Percentiles rank a stretch among this genome's conserved stretches.
These are phyloP conservation scores for Pezicula rhizophila DNA, from an alignment of 2,329 filamentous ascomycete species.

Conservation along the genomic window DNA sequence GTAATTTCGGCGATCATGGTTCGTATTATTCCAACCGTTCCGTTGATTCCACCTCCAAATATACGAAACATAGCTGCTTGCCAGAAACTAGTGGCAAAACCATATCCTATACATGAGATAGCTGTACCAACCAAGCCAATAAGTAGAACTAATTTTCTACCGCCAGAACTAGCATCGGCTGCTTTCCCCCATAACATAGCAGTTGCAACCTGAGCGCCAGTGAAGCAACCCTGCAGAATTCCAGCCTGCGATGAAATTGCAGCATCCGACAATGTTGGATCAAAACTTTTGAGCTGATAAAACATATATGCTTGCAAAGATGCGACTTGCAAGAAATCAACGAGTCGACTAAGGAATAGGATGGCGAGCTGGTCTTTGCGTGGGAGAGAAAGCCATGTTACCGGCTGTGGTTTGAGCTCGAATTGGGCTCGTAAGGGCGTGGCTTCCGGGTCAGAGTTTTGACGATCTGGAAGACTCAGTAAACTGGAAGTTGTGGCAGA, in stretches of 20 bases:
- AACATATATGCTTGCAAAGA: conserved; percentile 62
- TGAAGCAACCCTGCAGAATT: conserved; percentile 58
- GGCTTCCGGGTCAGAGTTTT: neutral
- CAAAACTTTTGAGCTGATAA: conserved; percentile 63
- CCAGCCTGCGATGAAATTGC: conserved; percentile 59
- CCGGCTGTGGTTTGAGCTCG: conserved; percentile 29
- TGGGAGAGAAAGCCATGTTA: conserved; percentile 66
- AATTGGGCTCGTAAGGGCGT: neutral
- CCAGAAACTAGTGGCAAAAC: conserved; percentile 54
- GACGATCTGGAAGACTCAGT: neutral
- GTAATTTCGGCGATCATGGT: conserved; percentile 68
- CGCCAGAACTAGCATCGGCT: conserved; percentile 48
- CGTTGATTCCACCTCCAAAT: conserved; percentile 59
- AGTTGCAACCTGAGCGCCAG: conserved; percentile 60
- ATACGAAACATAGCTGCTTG: conserved; percentile 53
- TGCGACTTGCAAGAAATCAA: conserved; percentile 68
- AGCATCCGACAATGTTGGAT: conserved; percentile 25
- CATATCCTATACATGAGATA: conserved; percentile 59
- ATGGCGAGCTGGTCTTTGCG: conserved; percentile 66
- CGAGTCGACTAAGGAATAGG: conserved; percentile 62
- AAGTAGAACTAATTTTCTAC: conserved; percentile 52
- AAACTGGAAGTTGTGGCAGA: neutral
- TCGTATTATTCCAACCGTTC: conserved; percentile 65
- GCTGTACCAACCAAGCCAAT: conserved; percentile 57
- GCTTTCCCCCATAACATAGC: conserved; percentile 62